A percentile compares a stretch with the other conserved stretches of the same genome.
These are phyloP conservation scores for Aspergillus novoparasiticus DNA, from an alignment of 2,329 filamentous ascomycete genomes.

Conservation along the genomic window DNA sequence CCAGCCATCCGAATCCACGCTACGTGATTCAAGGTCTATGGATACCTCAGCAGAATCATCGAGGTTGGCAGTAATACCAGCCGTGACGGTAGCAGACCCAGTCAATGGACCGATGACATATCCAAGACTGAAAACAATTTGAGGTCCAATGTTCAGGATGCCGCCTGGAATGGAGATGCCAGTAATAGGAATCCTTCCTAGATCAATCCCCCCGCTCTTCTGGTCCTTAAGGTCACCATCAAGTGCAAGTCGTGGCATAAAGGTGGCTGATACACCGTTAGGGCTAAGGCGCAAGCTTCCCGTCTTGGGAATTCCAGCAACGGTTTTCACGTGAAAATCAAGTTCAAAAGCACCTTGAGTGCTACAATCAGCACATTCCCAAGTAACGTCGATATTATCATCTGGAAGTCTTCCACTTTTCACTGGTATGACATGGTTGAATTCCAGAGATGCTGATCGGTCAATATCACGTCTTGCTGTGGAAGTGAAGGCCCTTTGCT, in stretches of 20 bases:
- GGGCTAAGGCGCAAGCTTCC: background rate
- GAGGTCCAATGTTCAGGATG: background rate
- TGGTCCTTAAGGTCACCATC: background rate
- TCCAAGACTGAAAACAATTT: background rate
- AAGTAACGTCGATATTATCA: background rate
- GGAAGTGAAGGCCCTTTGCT: background rate
- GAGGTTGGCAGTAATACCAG: background rate
- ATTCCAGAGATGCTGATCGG: background rate
- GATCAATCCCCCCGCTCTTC: background rate
- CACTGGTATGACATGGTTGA: background rate
- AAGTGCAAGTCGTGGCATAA: background rate
- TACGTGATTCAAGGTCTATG: background rate
- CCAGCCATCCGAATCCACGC: background rate
- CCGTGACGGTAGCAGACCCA: background rate
- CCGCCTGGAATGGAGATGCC: background rate
- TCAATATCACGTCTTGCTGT: background rate
- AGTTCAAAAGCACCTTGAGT: background rate
- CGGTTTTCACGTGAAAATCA: background rate
- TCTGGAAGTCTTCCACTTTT: background rate
- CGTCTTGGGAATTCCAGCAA: background rate
- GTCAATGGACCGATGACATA: background rate
- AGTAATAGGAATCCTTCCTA: background rate
- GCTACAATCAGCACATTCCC: background rate
- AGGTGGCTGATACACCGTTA: background rate
- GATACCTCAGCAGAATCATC: background rate